phyloP scores from a whole-genome alignment of 495 filamentous ascomycete species.

The Penicillium diatomitis region DNA sequence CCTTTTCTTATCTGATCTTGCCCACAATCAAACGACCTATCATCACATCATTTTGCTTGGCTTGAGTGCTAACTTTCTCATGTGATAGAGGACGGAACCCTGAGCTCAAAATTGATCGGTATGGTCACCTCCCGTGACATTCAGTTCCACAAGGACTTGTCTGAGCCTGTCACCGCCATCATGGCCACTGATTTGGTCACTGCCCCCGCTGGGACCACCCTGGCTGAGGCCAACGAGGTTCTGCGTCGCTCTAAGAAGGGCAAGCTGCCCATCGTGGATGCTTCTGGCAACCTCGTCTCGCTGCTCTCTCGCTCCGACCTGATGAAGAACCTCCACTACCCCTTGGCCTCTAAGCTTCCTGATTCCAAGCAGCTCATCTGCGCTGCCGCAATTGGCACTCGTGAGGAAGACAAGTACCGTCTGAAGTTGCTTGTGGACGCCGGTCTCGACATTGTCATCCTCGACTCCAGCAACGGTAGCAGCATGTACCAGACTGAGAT shows the following conservation, averaged over 20 bases:
- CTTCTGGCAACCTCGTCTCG: slow-evolving; percentile 76
- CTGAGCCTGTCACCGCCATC: slow-evolving; percentile 71
- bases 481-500: slow-evolving; percentile 95
- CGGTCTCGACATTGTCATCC: slow-evolving; percentile 88
- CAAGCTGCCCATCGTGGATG: slow-evolving; percentile 94
- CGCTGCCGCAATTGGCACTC: slow-evolving; percentile 89
- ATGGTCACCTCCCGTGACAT: slow-evolving; percentile 98
- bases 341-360: slow-evolving; percentile 90
- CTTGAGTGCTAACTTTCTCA: slow-evolving; percentile 18
- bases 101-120: slow-evolving; percentile 89
- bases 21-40: slow-evolving; percentile 5
- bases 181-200: slow-evolving; percentile 97
- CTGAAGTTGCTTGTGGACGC: slow-evolving; percentile 87
- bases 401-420: slow-evolving; percentile 79
- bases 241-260: slow-evolving; percentile 96
- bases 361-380: slow-evolving; percentile 96
- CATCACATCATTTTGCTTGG: slow-evolving; percentile 19
- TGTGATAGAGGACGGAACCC: slow-evolving; percentile 70
- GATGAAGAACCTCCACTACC: slow-evolving; percentile 98
- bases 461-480: slow-evolving; percentile 96
- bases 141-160: slow-evolving; percentile 71
- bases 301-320: slow-evolving; percentile 94
- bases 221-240: slow-evolving; percentile 85
- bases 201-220: slow-evolving; percentile 72
- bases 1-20: slow-evolving; percentile 36